Conservation (phyloP, 2,329 filamentous ascomycete genomes). For the Exophiala alcalophila region DNA sequence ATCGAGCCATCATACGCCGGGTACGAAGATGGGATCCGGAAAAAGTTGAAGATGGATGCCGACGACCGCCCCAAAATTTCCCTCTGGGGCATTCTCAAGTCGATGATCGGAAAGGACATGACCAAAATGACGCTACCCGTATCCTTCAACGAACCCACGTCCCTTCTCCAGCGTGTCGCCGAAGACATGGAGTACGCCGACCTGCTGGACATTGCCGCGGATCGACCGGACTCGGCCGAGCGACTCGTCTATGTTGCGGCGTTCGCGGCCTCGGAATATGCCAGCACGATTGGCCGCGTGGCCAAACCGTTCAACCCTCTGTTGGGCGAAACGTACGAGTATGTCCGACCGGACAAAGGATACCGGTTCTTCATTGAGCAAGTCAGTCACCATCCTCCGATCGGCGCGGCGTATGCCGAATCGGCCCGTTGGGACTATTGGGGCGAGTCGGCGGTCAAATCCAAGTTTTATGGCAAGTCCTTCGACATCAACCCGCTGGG, state of each 20-base stretch:
- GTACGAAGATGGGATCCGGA: slow-evolving; percentile 84
- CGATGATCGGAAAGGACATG: slow-evolving; percentile 99
- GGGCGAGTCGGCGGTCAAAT: slow-evolving; percentile 91
- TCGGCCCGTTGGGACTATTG: slow-evolving; percentile 93
- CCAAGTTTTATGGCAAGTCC: slow-evolving; percentile 95
- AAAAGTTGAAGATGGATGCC: slow-evolving; percentile 79
- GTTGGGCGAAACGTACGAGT: slow-evolving; percentile 94
- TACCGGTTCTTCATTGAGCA: slow-evolving; percentile 99
- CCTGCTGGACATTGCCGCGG: slow-evolving; percentile 81
- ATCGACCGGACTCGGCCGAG: slow-evolving; percentile 81
- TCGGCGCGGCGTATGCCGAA: slow-evolving; percentile 91
- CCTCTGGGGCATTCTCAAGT: slow-evolving; percentile 95
- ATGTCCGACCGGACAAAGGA: slow-evolving; percentile 90
- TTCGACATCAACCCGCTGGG: slow-evolving; percentile 96
- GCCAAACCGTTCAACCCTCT: slow-evolving; percentile 98
- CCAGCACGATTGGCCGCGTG: slow-evolving; percentile 92
- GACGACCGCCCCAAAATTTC: slow-evolving; percentile 92
- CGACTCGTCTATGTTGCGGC: slow-evolving; percentile 91
- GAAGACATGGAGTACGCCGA: slow-evolving; percentile 99
- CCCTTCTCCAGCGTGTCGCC: slow-evolving; percentile 85
- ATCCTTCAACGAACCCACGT: slow-evolving; percentile 98
- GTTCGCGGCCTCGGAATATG: slow-evolving; percentile 94
- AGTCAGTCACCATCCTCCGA: slow-evolving; percentile 93
- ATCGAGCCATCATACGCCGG: slow-evolving; percentile 78
- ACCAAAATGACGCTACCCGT: slow-evolving; percentile 99